phyloP scores from a whole-genome alignment of 495 filamentous ascomycete species.

The Geopyxis carbonaria region DNA sequence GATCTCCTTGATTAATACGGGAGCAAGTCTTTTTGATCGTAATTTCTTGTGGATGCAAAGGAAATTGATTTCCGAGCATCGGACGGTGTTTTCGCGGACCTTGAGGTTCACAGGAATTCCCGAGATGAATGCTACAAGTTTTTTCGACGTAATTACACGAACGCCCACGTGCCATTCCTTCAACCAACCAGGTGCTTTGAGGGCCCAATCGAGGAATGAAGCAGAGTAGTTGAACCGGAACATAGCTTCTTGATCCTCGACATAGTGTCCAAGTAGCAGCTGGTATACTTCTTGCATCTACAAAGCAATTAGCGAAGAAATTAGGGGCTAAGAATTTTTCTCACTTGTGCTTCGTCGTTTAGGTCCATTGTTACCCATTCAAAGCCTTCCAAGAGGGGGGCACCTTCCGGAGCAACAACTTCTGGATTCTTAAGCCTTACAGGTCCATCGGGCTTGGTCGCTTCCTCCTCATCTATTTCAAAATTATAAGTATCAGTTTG shows the following conservation, averaged over 20 bases:
- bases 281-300: conserved; percentile 71
- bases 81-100: conserved; percentile 56
- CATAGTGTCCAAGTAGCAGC: conserved; percentile 77
- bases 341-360: conserved; percentile 40
- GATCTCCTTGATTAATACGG: conserved; percentile 91
- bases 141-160: conserved; percentile 54
- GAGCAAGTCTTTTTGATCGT: conserved; percentile 74
- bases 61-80: conserved; percentile 88
- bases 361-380: conserved; percentile 91
- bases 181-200: conserved; percentile 88
- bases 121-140: conserved; percentile 86
- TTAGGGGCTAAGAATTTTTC: not conserved
- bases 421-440: conserved; percentile 49
- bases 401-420: conserved; percentile 52
- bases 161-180: conserved; percentile 94
- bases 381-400: conserved; percentile 52
- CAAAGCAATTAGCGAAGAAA: too few relatives aligned
- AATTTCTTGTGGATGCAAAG: conserved; percentile 96
- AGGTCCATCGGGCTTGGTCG: conserved; percentile 32
- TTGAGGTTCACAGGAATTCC: conserved; percentile 70
- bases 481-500: conserved; percentile 5
- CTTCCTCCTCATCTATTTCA: conserved; percentile 19
- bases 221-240: conserved; percentile 90
- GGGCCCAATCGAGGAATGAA: conserved; percentile 79
- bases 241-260: conserved; percentile 91